Evolutionary conservation across 768 basidiomycete species (phyloP).

Genomic region (Amanita molliuscula): DNA sequence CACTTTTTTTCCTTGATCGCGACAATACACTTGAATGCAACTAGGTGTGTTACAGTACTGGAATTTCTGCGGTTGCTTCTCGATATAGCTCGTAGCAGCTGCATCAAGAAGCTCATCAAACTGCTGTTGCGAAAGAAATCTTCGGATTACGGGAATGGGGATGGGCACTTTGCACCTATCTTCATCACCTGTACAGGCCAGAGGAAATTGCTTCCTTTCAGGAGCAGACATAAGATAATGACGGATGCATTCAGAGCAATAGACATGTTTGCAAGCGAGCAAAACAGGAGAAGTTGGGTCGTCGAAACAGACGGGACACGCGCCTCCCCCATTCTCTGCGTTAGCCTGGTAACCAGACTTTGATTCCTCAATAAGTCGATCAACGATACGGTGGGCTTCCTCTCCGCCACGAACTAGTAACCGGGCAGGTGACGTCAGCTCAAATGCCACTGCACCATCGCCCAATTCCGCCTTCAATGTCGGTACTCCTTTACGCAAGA

Average conservation of each 20-base stretch:
- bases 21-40: constrained; percentile 38
- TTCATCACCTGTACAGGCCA: constrained; percentile 2
- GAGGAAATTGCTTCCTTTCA: constrained; percentile 5
- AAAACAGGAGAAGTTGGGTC: not conserved
- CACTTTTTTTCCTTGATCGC: constrained; percentile 9
- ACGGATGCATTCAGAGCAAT: constrained; percentile 2
- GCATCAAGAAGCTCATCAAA: constrained; percentile 32
- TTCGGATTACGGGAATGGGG: constrained; percentile 26
- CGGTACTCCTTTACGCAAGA: constrained; percentile 38
- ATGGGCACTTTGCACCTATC: constrained; percentile 15
- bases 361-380: constrained; percentile 1
- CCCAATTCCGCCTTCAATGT: constrained; percentile 43
- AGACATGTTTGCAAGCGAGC: constrained; percentile 1
- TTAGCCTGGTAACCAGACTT: not conserved
- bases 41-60: constrained; percentile 47
- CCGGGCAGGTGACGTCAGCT: constrained; percentile 23
- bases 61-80: constrained; percentile 33
- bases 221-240: constrained; percentile 1
- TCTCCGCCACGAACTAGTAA: constrained; percentile 48
- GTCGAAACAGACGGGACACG: constrained; percentile 6
- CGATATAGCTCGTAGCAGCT: constrained; percentile 34
- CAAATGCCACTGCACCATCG: constrained; percentile 39
- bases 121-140: constrained; percentile 27
- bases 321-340: not conserved
- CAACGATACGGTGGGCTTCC: constrained; percentile 21